A percentile compares a stretch with the other conserved stretches of the same genome.
Evolutionary conservation across 139 green algal genomes (phyloP).

Genomic region (Tetraselmis chui): DNA sequence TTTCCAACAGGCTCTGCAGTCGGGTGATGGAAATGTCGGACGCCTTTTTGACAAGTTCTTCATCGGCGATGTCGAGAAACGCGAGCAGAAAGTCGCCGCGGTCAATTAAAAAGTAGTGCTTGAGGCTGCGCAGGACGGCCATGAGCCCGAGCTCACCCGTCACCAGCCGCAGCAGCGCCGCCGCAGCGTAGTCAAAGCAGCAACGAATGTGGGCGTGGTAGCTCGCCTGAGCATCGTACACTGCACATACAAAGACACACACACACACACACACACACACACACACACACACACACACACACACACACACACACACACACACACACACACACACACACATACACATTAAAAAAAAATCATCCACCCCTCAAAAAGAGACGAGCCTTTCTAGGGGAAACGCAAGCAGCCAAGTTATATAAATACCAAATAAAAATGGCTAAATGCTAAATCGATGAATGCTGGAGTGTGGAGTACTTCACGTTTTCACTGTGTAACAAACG

Average conservation of each 20-base stretch:
- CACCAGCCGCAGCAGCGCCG: slow-evolving; percentile 59
- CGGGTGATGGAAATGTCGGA: slow-evolving; percentile 50
- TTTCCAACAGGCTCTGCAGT: slow-evolving; percentile 79
- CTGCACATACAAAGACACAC: slow-evolving; percentile 10
- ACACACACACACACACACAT: too few relatives aligned
- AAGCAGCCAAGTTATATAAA: too few relatives aligned
- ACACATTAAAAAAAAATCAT: too few relatives aligned
- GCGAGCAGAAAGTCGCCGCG: slow-evolving; percentile 75
- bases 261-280: too few relatives aligned
- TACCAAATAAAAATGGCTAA: too few relatives aligned
- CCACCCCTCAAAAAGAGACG: too few relatives aligned
- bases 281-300: too few relatives aligned
- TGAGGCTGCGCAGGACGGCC: slow-evolving; percentile 60
- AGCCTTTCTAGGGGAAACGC: too few relatives aligned
- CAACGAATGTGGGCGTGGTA: slow-evolving; percentile 32
- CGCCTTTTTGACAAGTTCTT: slow-evolving; percentile 57
- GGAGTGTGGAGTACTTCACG: too few relatives aligned
- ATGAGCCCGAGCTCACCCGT: slow-evolving; percentile 36
- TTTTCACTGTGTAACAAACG: too few relatives aligned
- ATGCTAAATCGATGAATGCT: too few relatives aligned
- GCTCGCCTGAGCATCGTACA: slow-evolving; percentile 39
- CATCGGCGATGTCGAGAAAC: slow-evolving; percentile 68
- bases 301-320: too few relatives aligned
- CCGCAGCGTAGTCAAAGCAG: slow-evolving; percentile 38
- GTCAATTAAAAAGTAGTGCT: slow-evolving; percentile 89